Percentiles rank a stretch among this genome's conserved stretches.
These are phyloP conservation scores for Rubus idaeus DNA, from an alignment of 306 rosid genomes.

Conservation along the genomic window DNA sequence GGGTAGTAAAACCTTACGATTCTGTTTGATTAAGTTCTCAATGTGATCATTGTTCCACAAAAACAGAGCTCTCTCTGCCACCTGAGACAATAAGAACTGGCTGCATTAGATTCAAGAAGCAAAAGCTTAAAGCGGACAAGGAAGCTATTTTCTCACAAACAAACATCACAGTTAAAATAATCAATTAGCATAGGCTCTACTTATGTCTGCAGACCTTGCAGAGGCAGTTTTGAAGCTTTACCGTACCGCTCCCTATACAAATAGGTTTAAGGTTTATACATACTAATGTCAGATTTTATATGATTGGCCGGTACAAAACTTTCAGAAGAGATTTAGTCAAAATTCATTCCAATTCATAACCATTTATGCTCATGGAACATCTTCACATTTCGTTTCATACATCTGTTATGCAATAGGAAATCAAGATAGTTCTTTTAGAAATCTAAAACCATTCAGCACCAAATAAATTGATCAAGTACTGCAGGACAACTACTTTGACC, in stretches of 20 bases:
- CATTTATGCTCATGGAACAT: conserved; percentile 1
- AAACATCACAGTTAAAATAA: background rate
- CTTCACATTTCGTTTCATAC: background rate
- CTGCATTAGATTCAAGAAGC: conserved; percentile 7
- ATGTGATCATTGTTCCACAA: conserved; percentile 81
- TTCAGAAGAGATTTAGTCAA: background rate
- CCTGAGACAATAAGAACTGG: conserved; percentile 43
- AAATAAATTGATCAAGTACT: background rate
- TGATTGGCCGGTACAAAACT: background rate
- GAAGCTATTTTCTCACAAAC: background rate
- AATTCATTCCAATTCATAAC: background rate
- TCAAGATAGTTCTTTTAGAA: background rate
- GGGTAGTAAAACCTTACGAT: conserved; percentile 64
- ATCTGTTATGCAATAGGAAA: background rate
- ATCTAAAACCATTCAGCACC: background rate
- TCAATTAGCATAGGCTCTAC: background rate
- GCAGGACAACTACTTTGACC: conserved; percentile 6
- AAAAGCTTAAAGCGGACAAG: background rate
- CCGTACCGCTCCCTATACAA: background rate
- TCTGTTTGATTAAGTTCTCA: conserved; percentile 68
- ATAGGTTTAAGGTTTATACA: background rate
- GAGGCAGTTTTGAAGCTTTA: background rate
- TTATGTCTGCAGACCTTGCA: background rate
- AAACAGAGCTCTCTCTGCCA: conserved; percentile 79
- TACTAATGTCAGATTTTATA: background rate